Evolutionary conservation across 2,329 filamentous ascomycete genomes (phyloP).

Genomic region (Emergomyces orientalis): DNA sequence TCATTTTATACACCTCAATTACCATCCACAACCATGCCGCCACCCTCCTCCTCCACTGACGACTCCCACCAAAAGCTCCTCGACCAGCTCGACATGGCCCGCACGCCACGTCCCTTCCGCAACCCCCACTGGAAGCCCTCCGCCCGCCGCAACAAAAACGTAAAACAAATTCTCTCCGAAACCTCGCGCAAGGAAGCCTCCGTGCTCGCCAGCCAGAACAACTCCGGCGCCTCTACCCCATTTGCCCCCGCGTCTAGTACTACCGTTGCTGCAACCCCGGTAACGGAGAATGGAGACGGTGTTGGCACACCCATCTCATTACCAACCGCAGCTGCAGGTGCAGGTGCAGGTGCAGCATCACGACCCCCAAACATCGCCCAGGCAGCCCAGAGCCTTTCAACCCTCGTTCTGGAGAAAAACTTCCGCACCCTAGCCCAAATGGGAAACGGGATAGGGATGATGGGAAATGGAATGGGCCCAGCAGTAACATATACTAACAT

Average conservation of each 20-base stretch:
- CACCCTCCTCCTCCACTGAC: constrained; percentile 60
- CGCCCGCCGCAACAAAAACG: constrained; percentile 94
- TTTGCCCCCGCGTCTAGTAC: constrained; percentile 30
- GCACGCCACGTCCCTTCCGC: constrained; percentile 79
- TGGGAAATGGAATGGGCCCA: constrained; percentile 47
- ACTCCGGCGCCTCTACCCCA: constrained; percentile 70
- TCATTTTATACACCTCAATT: not conserved
- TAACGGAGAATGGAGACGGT: constrained; percentile 2
- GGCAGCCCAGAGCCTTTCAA: constrained; percentile 75
- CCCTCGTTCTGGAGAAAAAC: constrained; percentile 80
- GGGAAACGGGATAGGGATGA: constrained; percentile 31
- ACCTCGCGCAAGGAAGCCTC: constrained; percentile 84
- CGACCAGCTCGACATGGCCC: constrained; percentile 83
- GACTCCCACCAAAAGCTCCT: constrained; percentile 79
- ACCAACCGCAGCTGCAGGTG: constrained; percentile 41
- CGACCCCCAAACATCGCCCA: constrained; percentile 69
- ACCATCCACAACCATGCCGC: constrained; percentile 39
- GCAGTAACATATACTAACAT: constrained; percentile 91
- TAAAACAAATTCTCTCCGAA: constrained; percentile 92
- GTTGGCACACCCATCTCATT: constrained; percentile 37
- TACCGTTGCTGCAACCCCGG: constrained; percentile 28
- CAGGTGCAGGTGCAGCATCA: constrained; percentile 32
- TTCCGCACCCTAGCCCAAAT: constrained; percentile 34
- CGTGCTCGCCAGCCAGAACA: constrained; percentile 69
- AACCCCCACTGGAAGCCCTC: constrained; percentile 85